Percentiles rank a stretch among this genome's conserved stretches.
Conservation (phyloP, 352 stramenopile species). For the Hyaloperonospora brassicae region DNA sequence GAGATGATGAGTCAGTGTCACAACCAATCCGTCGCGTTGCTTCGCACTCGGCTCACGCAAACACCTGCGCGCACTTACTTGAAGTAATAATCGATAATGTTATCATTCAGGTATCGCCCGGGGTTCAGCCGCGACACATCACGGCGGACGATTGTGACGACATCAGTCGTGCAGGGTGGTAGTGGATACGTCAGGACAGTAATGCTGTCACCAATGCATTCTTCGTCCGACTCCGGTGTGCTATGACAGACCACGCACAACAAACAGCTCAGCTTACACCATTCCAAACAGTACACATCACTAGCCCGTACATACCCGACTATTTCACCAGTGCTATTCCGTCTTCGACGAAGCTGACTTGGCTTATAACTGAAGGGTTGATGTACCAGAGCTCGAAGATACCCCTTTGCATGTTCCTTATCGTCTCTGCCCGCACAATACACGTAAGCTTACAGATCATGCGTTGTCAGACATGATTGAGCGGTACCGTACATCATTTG, state of each 20-base stretch:
- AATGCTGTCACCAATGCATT: conserved; percentile 22
- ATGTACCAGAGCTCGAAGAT: conserved; percentile 21
- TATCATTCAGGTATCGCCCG: conserved; percentile 87
- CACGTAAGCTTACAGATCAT: not conserved
- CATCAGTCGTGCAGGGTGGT: conserved; percentile 57
- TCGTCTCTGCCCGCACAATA: conserved; percentile 13
- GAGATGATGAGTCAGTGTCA: conserved; percentile 3
- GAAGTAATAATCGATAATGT: conserved; percentile 89
- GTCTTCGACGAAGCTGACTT: conserved; percentile 4
- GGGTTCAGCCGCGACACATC: conserved; percentile 57
- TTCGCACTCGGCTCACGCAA: no score
- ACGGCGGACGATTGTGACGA: conserved; percentile 63
- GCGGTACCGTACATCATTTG: conserved; percentile 12
- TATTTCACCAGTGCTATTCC: conserved; percentile 5
- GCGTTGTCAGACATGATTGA: not conserved
- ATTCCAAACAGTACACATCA: not conserved
- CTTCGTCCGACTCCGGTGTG: conserved; percentile 27
- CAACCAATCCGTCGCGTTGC: not conserved
- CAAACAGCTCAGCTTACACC: conserved; percentile 5
- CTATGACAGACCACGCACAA: conserved; percentile 4
- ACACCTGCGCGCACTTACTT: conserved; percentile 43
- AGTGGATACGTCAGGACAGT: conserved; percentile 61
- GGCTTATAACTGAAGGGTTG: conserved; percentile 18
- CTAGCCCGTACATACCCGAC: conserved; percentile 8
- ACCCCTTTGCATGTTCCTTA: conserved; percentile 24